These are phyloP conservation scores for Hypoxylon lienhwacheense DNA, from an alignment of 495 filamentous ascomycete genomes.

Conservation along the genomic window DNA sequence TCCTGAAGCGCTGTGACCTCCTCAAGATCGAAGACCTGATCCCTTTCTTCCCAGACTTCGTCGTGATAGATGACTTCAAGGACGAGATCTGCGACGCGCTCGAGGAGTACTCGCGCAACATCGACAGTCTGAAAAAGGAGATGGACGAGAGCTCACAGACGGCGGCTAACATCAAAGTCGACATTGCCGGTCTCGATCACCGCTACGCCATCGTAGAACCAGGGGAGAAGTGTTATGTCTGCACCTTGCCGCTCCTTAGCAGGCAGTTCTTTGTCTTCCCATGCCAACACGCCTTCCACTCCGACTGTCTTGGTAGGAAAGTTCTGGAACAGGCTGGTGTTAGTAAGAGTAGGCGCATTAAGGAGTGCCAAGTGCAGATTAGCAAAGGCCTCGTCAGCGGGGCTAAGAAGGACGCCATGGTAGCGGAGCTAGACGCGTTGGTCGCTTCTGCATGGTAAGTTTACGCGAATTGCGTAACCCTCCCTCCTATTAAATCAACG, in stretches of 20 bases:
- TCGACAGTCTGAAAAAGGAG: slow-evolving; percentile 85
- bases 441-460: slow-evolving; percentile 80
- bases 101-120: slow-evolving; percentile 87
- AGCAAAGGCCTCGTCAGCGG: slow-evolving; percentile 67
- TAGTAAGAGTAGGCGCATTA: slow-evolving; percentile 76
- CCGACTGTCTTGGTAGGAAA: slow-evolving; percentile 82
- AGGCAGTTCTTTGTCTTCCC: slow-evolving; percentile 97
- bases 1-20: slow-evolving; percentile 86
- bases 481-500: background rate
- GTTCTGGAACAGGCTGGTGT: slow-evolving; percentile 75
- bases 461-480: background rate
- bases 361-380: slow-evolving; percentile 80
- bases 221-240: slow-evolving; percentile 89
- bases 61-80: slow-evolving; percentile 99
- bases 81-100: slow-evolving; percentile 93
- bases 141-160: slow-evolving; percentile 93
- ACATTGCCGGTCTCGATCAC: slow-evolving; percentile 80
- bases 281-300: slow-evolving; percentile 96
- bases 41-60: slow-evolving; percentile 97
- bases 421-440: slow-evolving; percentile 84
- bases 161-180: slow-evolving; percentile 81
- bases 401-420: slow-evolving; percentile 72
- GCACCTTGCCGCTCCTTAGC: slow-evolving; percentile 78
- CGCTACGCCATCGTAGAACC: slow-evolving; percentile 97
- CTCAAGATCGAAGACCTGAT: slow-evolving; percentile 95